Conservation (phyloP, 768 basidiomycete genomes). For the Tulasnella sp. region DNA sequence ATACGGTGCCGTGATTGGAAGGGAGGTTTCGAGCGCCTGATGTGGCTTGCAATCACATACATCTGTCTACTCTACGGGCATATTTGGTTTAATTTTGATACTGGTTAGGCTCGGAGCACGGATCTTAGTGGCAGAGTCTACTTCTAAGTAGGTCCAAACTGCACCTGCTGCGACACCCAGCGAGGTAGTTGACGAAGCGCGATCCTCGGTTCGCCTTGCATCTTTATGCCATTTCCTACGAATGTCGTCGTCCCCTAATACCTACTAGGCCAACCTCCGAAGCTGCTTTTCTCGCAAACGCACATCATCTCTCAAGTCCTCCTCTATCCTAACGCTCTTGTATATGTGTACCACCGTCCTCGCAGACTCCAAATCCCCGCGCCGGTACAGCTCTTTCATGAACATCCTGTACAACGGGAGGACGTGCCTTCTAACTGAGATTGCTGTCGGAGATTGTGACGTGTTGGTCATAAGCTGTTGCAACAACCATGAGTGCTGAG, state of each 20-base stretch:
- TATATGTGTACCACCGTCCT: constrained; percentile 18
- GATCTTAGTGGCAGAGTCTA: not conserved
- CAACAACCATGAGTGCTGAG: not conserved
- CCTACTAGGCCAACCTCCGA: not conserved
- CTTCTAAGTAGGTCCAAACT: not conserved
- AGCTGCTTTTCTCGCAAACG: not conserved
- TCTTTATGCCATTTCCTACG: too few relatives aligned
- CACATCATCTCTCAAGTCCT: not conserved
- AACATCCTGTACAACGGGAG: constrained; percentile 64
- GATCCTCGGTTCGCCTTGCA: too few relatives aligned
- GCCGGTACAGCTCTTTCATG: constrained; percentile 47
- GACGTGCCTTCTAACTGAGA: constrained; percentile 50
- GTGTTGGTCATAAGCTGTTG: not conserved
- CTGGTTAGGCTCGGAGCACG: not conserved
- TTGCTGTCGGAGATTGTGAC: constrained; percentile 9
- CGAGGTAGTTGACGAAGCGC: too few relatives aligned
- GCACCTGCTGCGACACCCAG: too few relatives aligned
- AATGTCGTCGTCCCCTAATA: too few relatives aligned
- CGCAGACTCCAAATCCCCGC: constrained; percentile 42
- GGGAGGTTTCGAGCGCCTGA: too few relatives aligned
- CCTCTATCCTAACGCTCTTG: constrained; percentile 1
- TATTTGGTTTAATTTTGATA: not conserved
- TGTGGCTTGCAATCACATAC: too few relatives aligned
- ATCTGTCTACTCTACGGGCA: too few relatives aligned
- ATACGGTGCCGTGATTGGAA: too few relatives aligned